Base-by-base conservation (phyloP, 768 basidiomycete genomes). In the Mycena capillaripes region DNA sequence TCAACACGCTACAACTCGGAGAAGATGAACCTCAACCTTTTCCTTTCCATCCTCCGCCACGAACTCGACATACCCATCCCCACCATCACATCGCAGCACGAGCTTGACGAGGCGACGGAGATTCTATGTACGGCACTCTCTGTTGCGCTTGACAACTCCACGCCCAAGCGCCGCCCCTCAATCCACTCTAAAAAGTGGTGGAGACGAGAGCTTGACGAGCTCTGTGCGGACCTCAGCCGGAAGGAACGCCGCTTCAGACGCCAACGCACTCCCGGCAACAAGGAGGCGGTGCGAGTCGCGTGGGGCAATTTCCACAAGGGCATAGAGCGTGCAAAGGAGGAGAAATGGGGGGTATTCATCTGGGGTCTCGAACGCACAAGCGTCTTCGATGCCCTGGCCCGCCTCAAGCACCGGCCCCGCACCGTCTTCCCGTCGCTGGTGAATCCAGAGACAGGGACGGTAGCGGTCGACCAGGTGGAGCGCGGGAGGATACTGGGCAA, bases 11-110 rank as follows among this genome's bases (percentile, higher is more conserved):
- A 12, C 52, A 65, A 65, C 23, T 36, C 14, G 19, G 29, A 40
- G 1, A 5, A n/a, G 9, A 65, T 65, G 63, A 19, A 65, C 52
- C 12, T 65, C n/a, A 36, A 65, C 38, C 55, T 40, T 32, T 65
- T 65, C 38, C 34, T 40, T 6, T 34, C 52, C 14, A 11, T 65
- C 9, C 25, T 65, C 1, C 17, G 34, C 1, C 63, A 53, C 25
- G 34, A 52, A 5, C 63, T 64, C 12, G 50, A 44, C 12, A 3
- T 2, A 1, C 50, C 63, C 19, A 11, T 40, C n/a, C 9, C 34
- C 11, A 17, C 1, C 14, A 64, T 64, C 16, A 1, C 3, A 0
- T 14, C n/a, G 1, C 50, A 64, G 38, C 30, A 3, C 3, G 63
- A 64, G 14, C 50, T 64, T 2, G 50, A 64, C 50, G 63, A 23